These are phyloP conservation scores for Clavulina sp. DNA, from an alignment of 768 basidiomycete genomes.

Conservation along the genomic window DNA sequence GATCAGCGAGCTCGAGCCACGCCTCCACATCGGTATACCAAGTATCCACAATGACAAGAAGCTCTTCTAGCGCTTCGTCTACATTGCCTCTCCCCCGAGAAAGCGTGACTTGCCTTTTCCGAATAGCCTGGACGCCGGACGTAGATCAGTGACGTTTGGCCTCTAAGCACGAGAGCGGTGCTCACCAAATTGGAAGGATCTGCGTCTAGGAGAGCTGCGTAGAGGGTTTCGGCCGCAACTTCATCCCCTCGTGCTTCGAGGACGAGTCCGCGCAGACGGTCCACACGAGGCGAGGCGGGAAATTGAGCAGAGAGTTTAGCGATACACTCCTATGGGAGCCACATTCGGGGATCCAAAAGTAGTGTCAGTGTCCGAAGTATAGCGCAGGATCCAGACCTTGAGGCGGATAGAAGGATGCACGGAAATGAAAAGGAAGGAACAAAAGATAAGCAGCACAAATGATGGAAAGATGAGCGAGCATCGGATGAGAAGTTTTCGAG, in stretches of 20 bases:
- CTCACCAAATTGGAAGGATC: slow-evolving; percentile 59
- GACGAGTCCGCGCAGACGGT: slow-evolving; percentile 58
- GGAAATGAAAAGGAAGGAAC: too few relatives aligned
- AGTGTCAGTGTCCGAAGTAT: not conserved
- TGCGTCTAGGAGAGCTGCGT: slow-evolving; percentile 37
- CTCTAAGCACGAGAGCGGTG: slow-evolving; percentile 4
- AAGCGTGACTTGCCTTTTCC: slow-evolving; percentile 71
- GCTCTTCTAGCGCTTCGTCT: slow-evolving; percentile 51
- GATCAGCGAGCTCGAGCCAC: slow-evolving; percentile 73
- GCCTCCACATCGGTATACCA: slow-evolving; percentile 79
- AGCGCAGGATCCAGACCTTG: too few relatives aligned
- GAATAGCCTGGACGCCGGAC: slow-evolving; percentile 28
- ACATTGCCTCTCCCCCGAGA: slow-evolving; percentile 42
- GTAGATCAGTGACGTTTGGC: too few relatives aligned
- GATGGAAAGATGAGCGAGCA: too few relatives aligned
- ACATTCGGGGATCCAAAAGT: slow-evolving; percentile 11
- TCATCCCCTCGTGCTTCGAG: slow-evolving; percentile 50
- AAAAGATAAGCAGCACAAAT: too few relatives aligned
- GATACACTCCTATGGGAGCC: slow-evolving; percentile 36
- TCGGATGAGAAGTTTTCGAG: too few relatives aligned
- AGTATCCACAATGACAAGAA: slow-evolving; percentile 60
- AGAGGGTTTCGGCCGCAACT: slow-evolving; percentile 42
- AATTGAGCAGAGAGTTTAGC: slow-evolving; percentile 46
- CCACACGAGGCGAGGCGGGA: slow-evolving; percentile 61
- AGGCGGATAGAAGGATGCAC: too few relatives aligned